These are phyloP conservation scores for Panaeolus papilionaceus DNA, from an alignment of 768 basidiomycete species.

Conservation along the genomic window DNA sequence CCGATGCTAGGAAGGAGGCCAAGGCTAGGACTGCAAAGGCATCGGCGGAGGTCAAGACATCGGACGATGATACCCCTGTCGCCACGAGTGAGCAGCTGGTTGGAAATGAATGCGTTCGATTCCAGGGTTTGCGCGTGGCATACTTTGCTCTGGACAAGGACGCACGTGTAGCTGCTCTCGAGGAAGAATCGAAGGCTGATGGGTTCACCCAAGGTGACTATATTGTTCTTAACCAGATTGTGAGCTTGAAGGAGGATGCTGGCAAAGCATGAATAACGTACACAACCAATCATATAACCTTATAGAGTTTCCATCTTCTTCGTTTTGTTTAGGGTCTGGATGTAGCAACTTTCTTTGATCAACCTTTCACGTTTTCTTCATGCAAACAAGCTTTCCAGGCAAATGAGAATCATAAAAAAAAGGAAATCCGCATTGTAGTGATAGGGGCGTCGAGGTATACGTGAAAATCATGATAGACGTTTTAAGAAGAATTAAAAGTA, in stretches of 20 bases:
- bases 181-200: conserved; percentile 52
- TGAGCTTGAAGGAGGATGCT: conserved; percentile 93
- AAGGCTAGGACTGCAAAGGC: conserved; percentile 67
- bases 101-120: conserved; percentile 91
- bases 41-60: conserved; percentile 48
- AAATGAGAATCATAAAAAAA: conserved; percentile 20
- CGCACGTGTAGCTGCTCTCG: conserved; percentile 67
- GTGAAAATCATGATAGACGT: conserved; percentile 32
- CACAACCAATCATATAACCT: neutral
- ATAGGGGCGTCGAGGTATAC: conserved; percentile 34
- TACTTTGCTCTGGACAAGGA: conserved; percentile 96
- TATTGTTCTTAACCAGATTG: conserved; percentile 89
- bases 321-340: neutral
- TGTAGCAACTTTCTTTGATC: neutral
- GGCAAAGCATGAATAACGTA: conserved; percentile 60
- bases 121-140: conserved; percentile 95
- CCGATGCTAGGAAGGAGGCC: conserved; percentile 70
- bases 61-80: conserved; percentile 63
- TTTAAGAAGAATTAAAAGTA: conserved; percentile 29
- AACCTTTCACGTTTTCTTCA: neutral
- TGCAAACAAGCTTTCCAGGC: neutral
- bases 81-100: conserved; percentile 81
- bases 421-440: conserved; percentile 33
- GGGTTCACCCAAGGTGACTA: conserved; percentile 72
- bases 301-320: neutral